phyloP scores from a whole-genome alignment of 176 grass and related monocot species.

The Aegilops tauschii region DNA sequence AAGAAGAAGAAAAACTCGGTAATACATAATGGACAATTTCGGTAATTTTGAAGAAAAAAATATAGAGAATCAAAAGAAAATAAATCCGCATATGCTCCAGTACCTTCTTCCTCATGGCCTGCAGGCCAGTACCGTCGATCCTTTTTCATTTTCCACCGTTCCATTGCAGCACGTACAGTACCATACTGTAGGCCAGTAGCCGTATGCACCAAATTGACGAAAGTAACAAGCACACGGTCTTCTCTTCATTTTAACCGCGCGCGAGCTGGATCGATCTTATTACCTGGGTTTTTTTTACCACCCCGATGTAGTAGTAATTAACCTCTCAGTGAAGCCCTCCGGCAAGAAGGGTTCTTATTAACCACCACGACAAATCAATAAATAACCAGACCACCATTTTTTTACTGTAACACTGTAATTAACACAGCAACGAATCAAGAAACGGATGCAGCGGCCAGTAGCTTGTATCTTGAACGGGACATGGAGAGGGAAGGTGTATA shows the following conservation, averaged over 20 bases:
- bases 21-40: constrained; percentile 67
- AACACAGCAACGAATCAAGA: constrained; percentile 56
- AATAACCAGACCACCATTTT: constrained; percentile 62
- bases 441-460: constrained; percentile 25
- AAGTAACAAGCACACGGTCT: neutral
- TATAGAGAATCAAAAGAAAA: constrained; percentile 2
- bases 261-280: constrained; percentile 47
- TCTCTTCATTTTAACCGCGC: constrained; percentile 32
- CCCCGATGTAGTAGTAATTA: neutral
- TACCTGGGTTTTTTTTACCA: constrained; percentile 42
- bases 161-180: constrained; percentile 26
- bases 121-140: constrained; percentile 13
- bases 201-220: constrained; percentile 26
- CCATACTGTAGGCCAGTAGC: constrained; percentile 32
- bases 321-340: constrained; percentile 37
- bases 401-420: constrained; percentile 26
- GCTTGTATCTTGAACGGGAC: neutral
- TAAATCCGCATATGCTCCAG: constrained; percentile 34
- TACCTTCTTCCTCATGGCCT: constrained; percentile 34
- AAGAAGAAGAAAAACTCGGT: constrained; percentile 41
- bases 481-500: neutral
- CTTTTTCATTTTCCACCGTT: constrained; percentile 19
- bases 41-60: constrained; percentile 14
- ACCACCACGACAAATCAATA: constrained; percentile 93
- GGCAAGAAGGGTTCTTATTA: constrained; percentile 56